Evolutionary conservation across 139 green algal species (phyloP), one percentile per base, ranked within the genome.

Genomic region (Chlorella sorokiniana): DNA sequence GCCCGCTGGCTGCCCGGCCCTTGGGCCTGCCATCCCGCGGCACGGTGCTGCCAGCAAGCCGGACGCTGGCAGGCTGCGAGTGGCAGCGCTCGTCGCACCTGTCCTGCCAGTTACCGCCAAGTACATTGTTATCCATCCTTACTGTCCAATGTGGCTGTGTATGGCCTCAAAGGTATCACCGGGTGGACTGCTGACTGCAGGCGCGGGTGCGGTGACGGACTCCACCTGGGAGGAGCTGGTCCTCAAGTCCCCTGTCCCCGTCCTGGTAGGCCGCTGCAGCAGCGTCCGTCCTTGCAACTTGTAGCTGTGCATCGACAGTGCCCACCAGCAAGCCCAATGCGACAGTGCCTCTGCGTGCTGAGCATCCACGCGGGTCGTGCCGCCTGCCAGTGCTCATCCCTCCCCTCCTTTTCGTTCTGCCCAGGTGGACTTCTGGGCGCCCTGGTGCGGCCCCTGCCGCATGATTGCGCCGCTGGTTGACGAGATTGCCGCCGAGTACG

Each of bases 381-480:
- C 8, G 11, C 8, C 35, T 27, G 65, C 10, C 41, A 20, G 42
- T 56, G 59, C 25, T 59, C 9, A 41, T 69, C 31, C 22, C 23
- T n/a, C 8, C 52, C 29, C 56, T 45, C 31, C 40, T 52, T 51
- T n/a, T 1, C 75, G 27, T 44, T 61, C 76, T 64, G 6, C 8
- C 65, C 78, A 98, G 54, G 92, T 99, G 25, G 96, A 99, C 85
- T 99, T 99, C 89, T 82, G 67, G 79, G 85, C 85, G 16, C 85
- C 85, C 33, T 89, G 95, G 95, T 98, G 95, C 87, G 95, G 95
- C 6, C 95, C 95, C 31, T 98, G 95, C 94, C 90, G 93, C 64
- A 98, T 98, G 92, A 97, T 98, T 73, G 95, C 93, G 20, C 95
- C 95, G 8, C 69, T 97, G 18, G 89, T 98, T 4, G 95, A 98